Conservation (phyloP, 306 rosid species). For the Boehmeria nivea region DNA sequence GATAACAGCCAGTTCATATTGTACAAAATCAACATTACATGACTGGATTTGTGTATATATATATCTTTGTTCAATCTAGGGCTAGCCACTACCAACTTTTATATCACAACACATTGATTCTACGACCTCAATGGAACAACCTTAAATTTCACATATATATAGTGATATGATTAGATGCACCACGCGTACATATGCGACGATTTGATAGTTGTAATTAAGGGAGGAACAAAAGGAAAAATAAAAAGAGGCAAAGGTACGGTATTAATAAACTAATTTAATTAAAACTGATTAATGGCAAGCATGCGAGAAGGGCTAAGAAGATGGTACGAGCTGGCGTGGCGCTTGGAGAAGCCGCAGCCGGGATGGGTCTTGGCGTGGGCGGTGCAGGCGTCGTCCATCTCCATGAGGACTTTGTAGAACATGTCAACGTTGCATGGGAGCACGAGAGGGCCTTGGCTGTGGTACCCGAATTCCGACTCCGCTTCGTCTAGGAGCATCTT, state of each 20-base stretch:
- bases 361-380: constrained; percentile 15
- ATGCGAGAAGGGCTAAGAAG: constrained; percentile 45
- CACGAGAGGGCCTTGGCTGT: constrained; percentile 57
- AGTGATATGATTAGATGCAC: background rate
- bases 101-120: no score
- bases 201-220: background rate
- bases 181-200: background rate
- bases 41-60: no score
- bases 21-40: no score
- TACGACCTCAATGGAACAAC: no score
- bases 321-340: constrained; percentile 35
- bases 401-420: constrained; percentile 53
- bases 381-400: constrained; percentile 43
- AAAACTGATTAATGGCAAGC: constrained; percentile 35
- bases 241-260: background rate
- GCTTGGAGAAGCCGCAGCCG: constrained; percentile 44
- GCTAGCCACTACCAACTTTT: no score
- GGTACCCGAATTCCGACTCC: constrained; percentile 68
- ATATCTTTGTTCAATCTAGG: no score
- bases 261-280: background rate
- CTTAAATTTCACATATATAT: no score
- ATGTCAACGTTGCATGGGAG: constrained; percentile 75
- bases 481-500: constrained; percentile 78
- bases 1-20: no score
- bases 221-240: background rate